Evolutionary conservation across 1,284 basidiomycete genomes (phyloP).

Genomic region (Ustilago curta): DNA sequence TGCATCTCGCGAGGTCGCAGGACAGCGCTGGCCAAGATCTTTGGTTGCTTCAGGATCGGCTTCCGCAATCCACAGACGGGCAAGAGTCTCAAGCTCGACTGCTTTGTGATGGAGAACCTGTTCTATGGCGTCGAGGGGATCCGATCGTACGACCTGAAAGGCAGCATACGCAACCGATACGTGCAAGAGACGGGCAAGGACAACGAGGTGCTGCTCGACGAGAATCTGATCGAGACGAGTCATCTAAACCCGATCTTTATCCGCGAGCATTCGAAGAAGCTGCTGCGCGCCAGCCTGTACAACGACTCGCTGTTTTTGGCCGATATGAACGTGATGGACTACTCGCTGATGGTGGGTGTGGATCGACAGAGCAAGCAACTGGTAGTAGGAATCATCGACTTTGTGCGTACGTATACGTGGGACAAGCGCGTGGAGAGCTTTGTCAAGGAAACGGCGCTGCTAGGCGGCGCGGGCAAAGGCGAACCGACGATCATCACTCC

Average conservation of each 20-base stretch:
- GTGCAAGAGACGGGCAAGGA: conserved; percentile 89
- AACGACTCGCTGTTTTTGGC: conserved; percentile 89
- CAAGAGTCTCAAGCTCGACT: conserved; percentile 89
- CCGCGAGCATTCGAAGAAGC: conserved; percentile 92
- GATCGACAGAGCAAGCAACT: conserved; percentile 63
- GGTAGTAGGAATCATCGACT: conserved; percentile 97
- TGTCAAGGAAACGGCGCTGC: conserved; percentile 92
- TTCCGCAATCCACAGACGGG: conserved; percentile 84
- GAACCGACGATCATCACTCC: conserved; percentile 68
- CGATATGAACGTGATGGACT: conserved; percentile 96
- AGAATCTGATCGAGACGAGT: conserved; percentile 81
- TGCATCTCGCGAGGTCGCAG: conserved; percentile 76
- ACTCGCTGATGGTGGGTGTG: conserved; percentile 94
- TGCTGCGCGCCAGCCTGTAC: conserved; percentile 87
- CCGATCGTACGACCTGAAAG: conserved; percentile 72
- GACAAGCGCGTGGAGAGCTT: conserved; percentile 98
- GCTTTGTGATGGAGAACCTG: conserved; percentile 95
- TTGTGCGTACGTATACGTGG: conserved; percentile 93
- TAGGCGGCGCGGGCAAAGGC: conserved; percentile 75
- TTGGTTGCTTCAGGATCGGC: conserved; percentile 95
- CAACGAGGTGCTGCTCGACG: conserved; percentile 89
- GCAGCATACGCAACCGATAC: conserved; percentile 70
- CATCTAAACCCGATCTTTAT: conserved; percentile 84
- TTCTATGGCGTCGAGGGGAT: conserved; percentile 91
- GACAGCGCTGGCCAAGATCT: conserved; percentile 94